Evolutionary conservation across 129 eudicot species (phyloP), one percentile per base, ranked within the genome.

Genomic region (Ambrosia artemisiifolia): DNA sequence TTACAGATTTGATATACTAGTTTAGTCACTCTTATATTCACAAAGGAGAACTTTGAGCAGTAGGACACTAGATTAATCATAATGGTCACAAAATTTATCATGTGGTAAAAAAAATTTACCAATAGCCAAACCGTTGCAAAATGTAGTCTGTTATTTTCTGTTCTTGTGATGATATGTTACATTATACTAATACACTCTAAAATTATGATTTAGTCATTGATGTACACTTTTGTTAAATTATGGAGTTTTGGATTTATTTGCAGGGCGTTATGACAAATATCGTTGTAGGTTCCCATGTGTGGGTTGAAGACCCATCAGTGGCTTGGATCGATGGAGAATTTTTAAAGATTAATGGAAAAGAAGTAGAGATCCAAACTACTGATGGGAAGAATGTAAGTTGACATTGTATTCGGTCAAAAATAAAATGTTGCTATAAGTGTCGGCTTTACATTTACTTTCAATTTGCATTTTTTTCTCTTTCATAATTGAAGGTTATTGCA

Each of bases 241-340:
- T 50, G 59, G 35, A 48, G 50, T 34, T 69, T 14, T 78, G 73
- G 60, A 80, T 80, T 67, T 20, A 65, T 46, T 72, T 88, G 84
- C 97, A 94, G 99, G 95, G 88, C 56, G 80, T 89, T 72, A 78
- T 89, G 53, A 87, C 83, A 18, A 94, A 94, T 81, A 90, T 94
- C 36, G 78, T 83, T 65, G 91, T 81, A 71, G 97, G 99, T 62
- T 80, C 93, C 79, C 88, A 83, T 50, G 96, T 94, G 53, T 94
- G 99, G 99, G 93, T 78, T 77, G 99, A 94, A 63, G 97, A 94
- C 82, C 88, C 81, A 19, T 81, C 79, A 36, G 75, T 81, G 60
- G 87, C 89, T 83, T 94, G 99, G 99, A 80, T 94, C 60, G 97
- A 90, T 79, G 99, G 99, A 70, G 82, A 85, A 73, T 94, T 94